Evolutionary conservation across 202 grass and related monocot genomes (phyloP), one percentile per base, ranked within the genome.

Genomic region (Schoenoplectus triqueter): DNA sequence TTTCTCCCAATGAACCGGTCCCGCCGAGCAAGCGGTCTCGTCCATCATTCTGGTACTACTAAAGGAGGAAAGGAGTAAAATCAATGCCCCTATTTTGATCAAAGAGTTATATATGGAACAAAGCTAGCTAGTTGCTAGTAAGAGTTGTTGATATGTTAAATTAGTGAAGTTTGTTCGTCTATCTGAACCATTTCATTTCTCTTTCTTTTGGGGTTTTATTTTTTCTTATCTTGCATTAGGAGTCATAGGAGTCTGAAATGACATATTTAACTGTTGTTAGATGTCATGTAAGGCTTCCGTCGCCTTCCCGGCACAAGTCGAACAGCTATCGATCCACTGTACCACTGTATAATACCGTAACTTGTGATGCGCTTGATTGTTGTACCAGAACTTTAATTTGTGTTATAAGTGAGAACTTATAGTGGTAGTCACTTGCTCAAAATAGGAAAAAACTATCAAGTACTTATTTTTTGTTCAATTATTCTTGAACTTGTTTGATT

Each of bases 31-130:
- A 61, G 84, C 79, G 89, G 41, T 69, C 90, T 17, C 87, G 87
- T 41, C 40, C 89, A 4, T 22, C 82, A 7, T 82, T 76, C 82
- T 99, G 87, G 91, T 89, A 88, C 86, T 91, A 87, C 81, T 98
- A 82, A 92, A 52, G 7, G 47, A 81, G 40, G 2, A 59, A 73
- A 50, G 39, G 6, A 42, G 20, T 13, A 31, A 31, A 31, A 48
- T 15, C 54, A 14, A 40, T 48, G 18, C 48, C 19, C 3, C 2
- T 74, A 11, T 13, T 72, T 54, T 74, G 18, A 52, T 74, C 70
- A 1, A 17, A 74, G 70, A 59, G 54, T 6, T 41, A 0, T 11
- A 4, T 2, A 51, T 1, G 18, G 18, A 74, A 51, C 47, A 2
- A 74, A 51, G 9, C 10, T 79, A 79, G 42, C 31, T 79, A 3